Evolutionary conservation across 768 basidiomycete species (phyloP), one percentile per base, ranked within the genome.

Genomic region (Boletellus ananas): DNA sequence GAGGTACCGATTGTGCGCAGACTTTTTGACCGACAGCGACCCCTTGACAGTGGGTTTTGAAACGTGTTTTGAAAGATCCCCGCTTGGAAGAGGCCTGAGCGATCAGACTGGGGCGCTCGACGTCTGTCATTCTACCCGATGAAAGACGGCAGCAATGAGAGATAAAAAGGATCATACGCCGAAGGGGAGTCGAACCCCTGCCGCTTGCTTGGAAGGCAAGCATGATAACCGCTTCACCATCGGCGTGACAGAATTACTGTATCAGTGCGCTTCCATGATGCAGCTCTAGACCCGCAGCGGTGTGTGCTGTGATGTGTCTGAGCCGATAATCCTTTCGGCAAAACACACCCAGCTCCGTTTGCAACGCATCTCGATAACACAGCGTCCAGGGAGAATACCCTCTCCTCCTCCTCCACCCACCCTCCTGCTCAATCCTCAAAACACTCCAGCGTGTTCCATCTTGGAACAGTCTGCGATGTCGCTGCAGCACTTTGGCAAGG

Each of bases 191-290:
- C 81, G 81, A 83, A 83, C 81, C 81, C 81, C 75, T 81, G 80
- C 82, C 80, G 79, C 80, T 75, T 75, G 74, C 74, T 76, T 87
- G 85, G 85, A 87, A 87, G 85, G 84, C 85, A 87, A 87, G 86
- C 84, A 88, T 87, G 85, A 87, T 87, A 87, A 86, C 86, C 85
- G 77, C 83, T 87, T 87, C 86, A 87, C 86, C 85, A 87, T 84
- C 75, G 72, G 75, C 66, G 76, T 77, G 17, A 29, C 33, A 34
- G 4, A 9, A 6, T 21, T 44, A 23, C 25, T 7, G 17, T 45
- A 52, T 48, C 10, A 0, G 59, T 49, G 3, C 14, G 36, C 31
- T 43, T 3, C 17, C 31, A 47, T 56, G 54, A 52, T 23, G 8
- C 23, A 25, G 23, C 23, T 1, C 1, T 14, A 16, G 9, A 20